Evolutionary conservation across 2,329 filamentous ascomycete genomes (phyloP), one percentile per base, ranked within the genome.

Genomic region (Talaromyces sp.): DNA sequence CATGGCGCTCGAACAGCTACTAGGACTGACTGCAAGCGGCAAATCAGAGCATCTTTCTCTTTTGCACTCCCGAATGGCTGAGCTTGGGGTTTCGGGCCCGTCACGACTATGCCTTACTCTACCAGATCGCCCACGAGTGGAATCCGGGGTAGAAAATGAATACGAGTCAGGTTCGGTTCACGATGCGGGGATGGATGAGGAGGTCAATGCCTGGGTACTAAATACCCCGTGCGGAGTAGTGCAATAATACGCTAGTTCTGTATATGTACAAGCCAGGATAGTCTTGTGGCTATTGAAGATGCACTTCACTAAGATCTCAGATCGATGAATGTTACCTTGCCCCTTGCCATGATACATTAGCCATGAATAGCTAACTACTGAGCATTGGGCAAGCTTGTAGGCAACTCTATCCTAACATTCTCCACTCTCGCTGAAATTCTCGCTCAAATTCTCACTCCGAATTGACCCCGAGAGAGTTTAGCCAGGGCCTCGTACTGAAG

Each of bases 21-120:
- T 63, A 13, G 60, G 36, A 27, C n/a, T 63, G 25, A 43, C 60
- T 8, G 36, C 60, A 8, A 43, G 36, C 5, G 60, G 49, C 17
- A 63, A 43, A 22, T 63, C 60, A 10, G 60, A 63, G 27, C 60
- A 63, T 45, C 47, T 63, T 31, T 54, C 60, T 17, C 47, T 63
- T 31, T 5, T 63, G 22, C 60, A 34, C n/a, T 13, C 47, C 15
- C 60, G 60, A 15, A 63, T 63, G 60, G n/a, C 6, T 8, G 60
- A 63, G 47, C 60, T 62, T 6, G 60, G 34, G 27, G 60, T 63
- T 17, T 40, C 22, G 17, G 34, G 11, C 2, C 47, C 60, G 1
- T 43, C 34, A 5, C 47, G 17, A 34, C 22, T 31, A 34, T 45
- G 22, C 4, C 60, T 54, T 11, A 56, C 47, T 10, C 36, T 56